Conservation (phyloP, 1,139 yeast species). For the Debaryomycetaceae sp. region DNA sequence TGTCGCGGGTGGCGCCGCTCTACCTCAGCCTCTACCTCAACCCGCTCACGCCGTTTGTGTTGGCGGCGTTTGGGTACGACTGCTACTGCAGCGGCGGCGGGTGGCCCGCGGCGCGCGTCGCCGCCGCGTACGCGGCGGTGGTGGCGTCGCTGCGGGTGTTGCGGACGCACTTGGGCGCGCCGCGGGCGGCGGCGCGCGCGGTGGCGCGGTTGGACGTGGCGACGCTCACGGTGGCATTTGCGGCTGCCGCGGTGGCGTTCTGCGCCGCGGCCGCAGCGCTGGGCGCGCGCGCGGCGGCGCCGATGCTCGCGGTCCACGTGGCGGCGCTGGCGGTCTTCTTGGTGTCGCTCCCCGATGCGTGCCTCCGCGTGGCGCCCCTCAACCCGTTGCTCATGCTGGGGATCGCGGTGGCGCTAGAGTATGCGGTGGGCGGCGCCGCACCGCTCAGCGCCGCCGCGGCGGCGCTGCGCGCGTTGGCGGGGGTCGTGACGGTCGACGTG, state of each 20-base stretch:
- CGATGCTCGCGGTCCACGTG: slow-evolving; percentile 21
- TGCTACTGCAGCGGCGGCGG: slow-evolving; percentile 12
- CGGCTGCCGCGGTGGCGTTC: no score
- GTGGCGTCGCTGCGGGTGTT: slow-evolving; percentile 15
- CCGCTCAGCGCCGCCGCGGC: slow-evolving; percentile 16
- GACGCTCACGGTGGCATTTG: no score
- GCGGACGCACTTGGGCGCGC: no score
- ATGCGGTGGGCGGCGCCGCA: slow-evolving; percentile 1
- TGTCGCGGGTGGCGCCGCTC: slow-evolving; percentile 20
- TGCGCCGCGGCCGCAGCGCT: no score
- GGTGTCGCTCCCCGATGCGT: slow-evolving; percentile 22
- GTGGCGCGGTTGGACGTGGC: no score
- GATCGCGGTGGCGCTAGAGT: no score
- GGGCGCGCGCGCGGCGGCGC: no score
- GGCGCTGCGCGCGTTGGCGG: slow-evolving; percentile 15
- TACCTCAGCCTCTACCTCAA: slow-evolving; percentile 25
- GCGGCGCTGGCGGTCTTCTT: slow-evolving; percentile 22
- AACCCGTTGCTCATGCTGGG: no score
- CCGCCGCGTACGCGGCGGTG: slow-evolving; percentile 15
- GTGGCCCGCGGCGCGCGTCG: neutral
- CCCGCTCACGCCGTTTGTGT: slow-evolving; percentile 24
- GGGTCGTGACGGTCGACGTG: neutral
- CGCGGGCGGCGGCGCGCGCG: no score
- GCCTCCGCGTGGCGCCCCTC: slow-evolving; percentile 15
- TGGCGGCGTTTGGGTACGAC: slow-evolving; percentile 20